phyloP scores from a whole-genome alignment of 495 filamentous ascomycete genomes.

The Aspergillus panamensis region DNA sequence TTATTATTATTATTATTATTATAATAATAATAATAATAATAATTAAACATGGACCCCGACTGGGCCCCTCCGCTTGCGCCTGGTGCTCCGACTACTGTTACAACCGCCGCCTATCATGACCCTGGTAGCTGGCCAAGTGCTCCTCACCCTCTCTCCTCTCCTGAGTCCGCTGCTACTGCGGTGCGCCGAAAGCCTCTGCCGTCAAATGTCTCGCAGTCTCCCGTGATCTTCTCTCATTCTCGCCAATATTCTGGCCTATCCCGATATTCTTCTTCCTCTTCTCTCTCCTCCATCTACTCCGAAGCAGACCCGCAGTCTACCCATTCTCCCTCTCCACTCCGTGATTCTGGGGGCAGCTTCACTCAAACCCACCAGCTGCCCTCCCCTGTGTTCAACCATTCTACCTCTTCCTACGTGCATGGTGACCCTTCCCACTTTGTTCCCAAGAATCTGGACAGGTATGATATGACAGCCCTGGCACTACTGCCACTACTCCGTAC shows the following conservation, averaged over 20 bases:
- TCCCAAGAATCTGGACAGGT: constrained; percentile 43
- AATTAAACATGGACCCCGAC: constrained; percentile 25
- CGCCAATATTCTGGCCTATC: constrained; percentile 28
- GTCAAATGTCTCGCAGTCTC: constrained; percentile 23
- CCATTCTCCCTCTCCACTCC: constrained; percentile 22
- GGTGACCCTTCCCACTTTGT: constrained; percentile 34
- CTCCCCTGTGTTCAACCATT: constrained; percentile 8
- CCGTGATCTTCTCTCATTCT: constrained; percentile 28
- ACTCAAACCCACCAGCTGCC: constrained; percentile 13
- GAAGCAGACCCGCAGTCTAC: constrained; percentile 28
- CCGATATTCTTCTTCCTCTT: constrained; percentile 19
- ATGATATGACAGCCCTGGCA: constrained; percentile 26
- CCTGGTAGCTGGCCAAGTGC: constrained; percentile 14
- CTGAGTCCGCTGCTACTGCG: constrained; percentile 23
- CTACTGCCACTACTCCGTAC: constrained; percentile 16
- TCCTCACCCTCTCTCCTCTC: constrained; percentile 19
- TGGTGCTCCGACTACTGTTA: constrained; percentile 20
- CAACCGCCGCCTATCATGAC: constrained; percentile 16
- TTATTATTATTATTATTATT: constrained; percentile 4
- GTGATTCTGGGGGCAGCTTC: constrained; percentile 10
- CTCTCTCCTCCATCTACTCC: constrained; percentile 27
- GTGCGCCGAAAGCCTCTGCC: constrained; percentile 42
- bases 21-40: constrained; percentile 4
- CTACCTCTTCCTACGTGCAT: constrained; percentile 26
- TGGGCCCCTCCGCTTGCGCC: constrained; percentile 26